phyloP scores from a whole-genome alignment of 169 alveolate genomes.

The Plasmodium blacklocki region DNA sequence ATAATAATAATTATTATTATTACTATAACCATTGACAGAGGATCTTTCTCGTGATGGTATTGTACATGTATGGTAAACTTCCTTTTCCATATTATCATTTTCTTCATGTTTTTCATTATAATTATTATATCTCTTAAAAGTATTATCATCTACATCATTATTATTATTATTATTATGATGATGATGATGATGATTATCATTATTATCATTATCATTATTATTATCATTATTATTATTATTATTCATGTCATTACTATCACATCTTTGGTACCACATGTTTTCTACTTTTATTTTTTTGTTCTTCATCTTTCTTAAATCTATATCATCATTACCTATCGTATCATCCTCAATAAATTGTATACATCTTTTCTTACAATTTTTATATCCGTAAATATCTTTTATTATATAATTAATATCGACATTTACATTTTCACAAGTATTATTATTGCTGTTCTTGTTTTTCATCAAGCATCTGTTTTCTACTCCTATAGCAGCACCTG shows the following conservation, averaged over 20 bases:
- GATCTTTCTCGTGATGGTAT: no score
- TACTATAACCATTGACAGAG: neutral
- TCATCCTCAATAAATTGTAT: conserved; percentile 64
- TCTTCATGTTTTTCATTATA: no score
- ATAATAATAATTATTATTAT: neutral
- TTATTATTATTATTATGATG: neutral
- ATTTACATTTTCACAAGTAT: conserved; percentile 35
- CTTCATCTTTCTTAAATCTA: conserved; percentile 8
- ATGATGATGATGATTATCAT: neutral
- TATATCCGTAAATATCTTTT: conserved; percentile 61
- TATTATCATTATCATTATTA: neutral
- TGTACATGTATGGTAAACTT: no score
- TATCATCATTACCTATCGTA: conserved; percentile 17
- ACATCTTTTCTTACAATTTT: conserved; percentile 52
- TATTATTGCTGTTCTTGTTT: conserved; percentile 15
- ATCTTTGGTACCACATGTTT: neutral
- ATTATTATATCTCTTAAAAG: no score
- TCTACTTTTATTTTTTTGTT: conserved; percentile 54
- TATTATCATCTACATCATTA: neutral
- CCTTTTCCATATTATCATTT: no score
- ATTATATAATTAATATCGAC: conserved; percentile 61
- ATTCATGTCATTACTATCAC: neutral
- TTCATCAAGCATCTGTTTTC: conserved; percentile 68
- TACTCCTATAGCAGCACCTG: conserved; percentile 59
- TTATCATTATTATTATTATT: conserved; percentile 9